These are phyloP conservation scores for Leptographium procerum DNA, from an alignment of 2,329 filamentous ascomycete species.

Conservation along the genomic window DNA sequence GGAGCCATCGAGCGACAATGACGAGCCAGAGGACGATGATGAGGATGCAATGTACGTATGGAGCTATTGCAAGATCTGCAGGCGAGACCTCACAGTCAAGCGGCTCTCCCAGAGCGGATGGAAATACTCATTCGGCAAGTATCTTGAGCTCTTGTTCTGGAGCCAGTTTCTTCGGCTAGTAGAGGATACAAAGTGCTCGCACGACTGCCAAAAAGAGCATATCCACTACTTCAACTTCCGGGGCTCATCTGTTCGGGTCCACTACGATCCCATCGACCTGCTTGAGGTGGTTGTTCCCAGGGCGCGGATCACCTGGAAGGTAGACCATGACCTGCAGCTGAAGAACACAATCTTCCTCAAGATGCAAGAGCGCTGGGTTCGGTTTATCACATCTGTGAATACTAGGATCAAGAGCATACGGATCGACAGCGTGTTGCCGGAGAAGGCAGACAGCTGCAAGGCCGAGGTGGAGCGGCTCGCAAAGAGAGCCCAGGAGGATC, in stretches of 20 bases:
- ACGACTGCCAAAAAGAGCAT: slow-evolving; percentile 88
- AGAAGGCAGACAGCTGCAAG: slow-evolving; percentile 74
- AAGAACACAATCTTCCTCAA: slow-evolving; percentile 85
- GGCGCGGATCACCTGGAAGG: slow-evolving; percentile 90
- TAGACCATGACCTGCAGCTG: slow-evolving; percentile 81
- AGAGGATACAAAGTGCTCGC: slow-evolving; percentile 57
- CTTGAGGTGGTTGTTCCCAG: slow-evolving; percentile 91
- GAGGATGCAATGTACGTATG: slow-evolving; percentile 78
- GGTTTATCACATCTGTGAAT: slow-evolving; percentile 81
- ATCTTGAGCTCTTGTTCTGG: slow-evolving; percentile 96
- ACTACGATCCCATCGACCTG: slow-evolving; percentile 85
- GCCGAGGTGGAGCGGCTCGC: slow-evolving; percentile 68
- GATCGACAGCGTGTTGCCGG: slow-evolving; percentile 78
- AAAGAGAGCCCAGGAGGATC: slow-evolving; percentile 75
- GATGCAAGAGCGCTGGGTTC: slow-evolving; percentile 69
- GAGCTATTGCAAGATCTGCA: slow-evolving; percentile 89
- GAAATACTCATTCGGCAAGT: slow-evolving; percentile 98
- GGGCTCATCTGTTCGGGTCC: slow-evolving; percentile 75
- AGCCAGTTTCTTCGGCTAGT: slow-evolving; percentile 68
- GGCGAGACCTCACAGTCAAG: slow-evolving; percentile 77
- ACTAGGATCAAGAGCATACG: slow-evolving; percentile 78
- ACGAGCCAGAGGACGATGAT: slow-evolving; percentile 23
- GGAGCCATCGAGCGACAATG: slow-evolving; percentile 30
- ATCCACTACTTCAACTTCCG: slow-evolving; percentile 85
- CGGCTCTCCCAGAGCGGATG: slow-evolving; percentile 90